Evolutionary conservation across 768 basidiomycete genomes (phyloP), one percentile per base, ranked within the genome.

Genomic region (Naganishia vishniacii): DNA sequence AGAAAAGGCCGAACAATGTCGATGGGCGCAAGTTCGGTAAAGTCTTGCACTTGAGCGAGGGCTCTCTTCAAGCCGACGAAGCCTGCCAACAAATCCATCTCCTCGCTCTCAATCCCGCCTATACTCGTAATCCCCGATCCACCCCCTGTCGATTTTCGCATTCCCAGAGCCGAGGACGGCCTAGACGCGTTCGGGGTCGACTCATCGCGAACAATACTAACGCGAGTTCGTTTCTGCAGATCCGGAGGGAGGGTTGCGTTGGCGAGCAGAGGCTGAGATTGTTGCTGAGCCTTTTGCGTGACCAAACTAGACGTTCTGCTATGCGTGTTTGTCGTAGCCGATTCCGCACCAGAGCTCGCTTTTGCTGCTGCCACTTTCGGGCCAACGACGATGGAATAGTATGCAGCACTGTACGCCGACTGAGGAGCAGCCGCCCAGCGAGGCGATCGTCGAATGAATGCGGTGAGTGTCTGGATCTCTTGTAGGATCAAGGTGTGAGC

Each of bases 381-480:
- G 7, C 47, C 26, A 23, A 67, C 26, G 15, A 63, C 26, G 47
- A 58, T 9, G 25, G 53, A 45, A 58, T 62, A 65, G 41, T 70
- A 73, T 26, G 61, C 59, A 8, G 69, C 66, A 15, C 68, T 64
- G 26, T 72, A 72, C 23, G 73, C 71, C 4, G 73, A 71, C 0
- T 68, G 60, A 3, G 73, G 83, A 40, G 53, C 53, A 13, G 88
- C 85, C 18, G 93, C 88, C 94, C 94, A 97, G 46, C 95, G 85
- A 48, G 93, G 91, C 79, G 98, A 98, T 81, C 92, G 91, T 77
- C 94, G 88, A 93, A 99, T 98, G 20, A 85, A 83, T 1, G 89
- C 88, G 37, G 91, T 95, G 69, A 98, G 89, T 18, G 89, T 82
- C 56, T 92, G 83, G 66, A 97, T 88, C 81, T 98, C 92, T 45